phyloP scores from a whole-genome alignment of 352 stramenopile genomes.

The Globisporangium irregulare region DNA sequence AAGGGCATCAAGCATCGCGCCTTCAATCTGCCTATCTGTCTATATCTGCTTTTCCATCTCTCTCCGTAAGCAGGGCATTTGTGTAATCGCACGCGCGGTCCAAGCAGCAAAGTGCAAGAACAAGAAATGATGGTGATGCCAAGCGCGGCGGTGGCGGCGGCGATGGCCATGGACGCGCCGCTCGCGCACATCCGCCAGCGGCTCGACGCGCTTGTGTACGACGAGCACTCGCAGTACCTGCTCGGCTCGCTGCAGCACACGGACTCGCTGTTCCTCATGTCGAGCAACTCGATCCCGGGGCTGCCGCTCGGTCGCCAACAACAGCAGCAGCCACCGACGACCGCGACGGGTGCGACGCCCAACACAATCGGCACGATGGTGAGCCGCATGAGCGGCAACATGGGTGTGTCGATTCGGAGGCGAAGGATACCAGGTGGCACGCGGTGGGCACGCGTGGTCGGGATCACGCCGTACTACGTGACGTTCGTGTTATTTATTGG shows the following conservation, averaged over 20 bases:
- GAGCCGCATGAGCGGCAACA: conserved; percentile 9
- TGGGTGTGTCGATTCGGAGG: conserved; percentile 23
- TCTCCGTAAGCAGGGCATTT: not conserved
- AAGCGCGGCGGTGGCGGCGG: conserved; percentile 9
- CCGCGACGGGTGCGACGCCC: not conserved
- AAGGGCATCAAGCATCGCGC: too few species aligned
- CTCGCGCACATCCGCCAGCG: conserved; percentile 47
- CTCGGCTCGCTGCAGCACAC: conserved; percentile 30
- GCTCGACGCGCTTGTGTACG: conserved; percentile 51
- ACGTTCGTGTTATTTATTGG: conserved; percentile 41
- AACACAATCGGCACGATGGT: not conserved
- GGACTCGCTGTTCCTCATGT: conserved; percentile 18
- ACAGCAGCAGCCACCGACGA: not conserved
- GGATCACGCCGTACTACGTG: conserved; percentile 49
- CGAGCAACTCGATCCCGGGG: conserved; percentile 10
- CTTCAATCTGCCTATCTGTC: not conserved
- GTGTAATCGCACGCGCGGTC: not conserved
- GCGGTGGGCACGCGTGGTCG: conserved; percentile 25
- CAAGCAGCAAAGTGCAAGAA: not conserved
- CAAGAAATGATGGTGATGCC: not conserved
- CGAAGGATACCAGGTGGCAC: conserved; percentile 13
- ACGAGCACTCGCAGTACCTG: conserved; percentile 44
- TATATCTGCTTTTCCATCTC: not conserved
- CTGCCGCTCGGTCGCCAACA: conserved; percentile 1
- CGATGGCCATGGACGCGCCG: conserved; percentile 31